Evolutionary conservation across 345 rosid genomes (phyloP).

Genomic region (Kandelia obovata): DNA sequence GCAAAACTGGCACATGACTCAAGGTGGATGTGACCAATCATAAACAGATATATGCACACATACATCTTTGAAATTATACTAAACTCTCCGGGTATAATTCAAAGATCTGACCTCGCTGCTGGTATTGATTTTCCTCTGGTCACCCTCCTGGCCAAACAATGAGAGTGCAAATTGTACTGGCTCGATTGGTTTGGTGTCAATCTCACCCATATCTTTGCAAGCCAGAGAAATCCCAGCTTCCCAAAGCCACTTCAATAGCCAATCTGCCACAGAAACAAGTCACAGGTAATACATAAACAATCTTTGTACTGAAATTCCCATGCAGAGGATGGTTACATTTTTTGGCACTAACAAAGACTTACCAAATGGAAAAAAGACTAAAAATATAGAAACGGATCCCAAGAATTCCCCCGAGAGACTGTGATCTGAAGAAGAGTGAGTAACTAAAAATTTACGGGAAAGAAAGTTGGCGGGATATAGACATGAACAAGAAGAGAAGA

Average conservation of each 20-base stretch:
- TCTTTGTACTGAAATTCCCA: too few species aligned
- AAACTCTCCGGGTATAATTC: too few species aligned
- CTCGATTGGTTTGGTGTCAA: constrained; percentile 48
- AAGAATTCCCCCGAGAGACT: too few species aligned
- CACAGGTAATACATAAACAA: background rate
- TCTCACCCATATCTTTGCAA: constrained; percentile 40
- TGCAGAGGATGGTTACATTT: too few species aligned
- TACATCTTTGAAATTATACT: too few species aligned
- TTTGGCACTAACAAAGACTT: too few species aligned
- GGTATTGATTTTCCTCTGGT: constrained; percentile 28
- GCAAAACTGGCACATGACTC: too few species aligned
- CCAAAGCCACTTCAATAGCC: background rate
- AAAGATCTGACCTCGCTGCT: constrained; percentile 22
- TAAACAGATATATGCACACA: too few species aligned
- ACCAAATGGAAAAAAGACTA: too few species aligned
- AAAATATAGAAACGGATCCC: too few species aligned
- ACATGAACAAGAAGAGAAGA: background rate
- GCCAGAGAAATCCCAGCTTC: constrained; percentile 3
- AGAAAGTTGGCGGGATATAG: background rate
- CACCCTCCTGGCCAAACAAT: constrained; percentile 32
- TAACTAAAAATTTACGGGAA: background rate
- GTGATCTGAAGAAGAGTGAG: background rate
- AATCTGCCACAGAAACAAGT: constrained; percentile 9
- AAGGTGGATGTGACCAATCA: too few species aligned
- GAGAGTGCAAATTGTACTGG: constrained; percentile 49